Base-by-base conservation (phyloP, 352 stramenopile genomes). In the Pythium brachiatum region DNA sequence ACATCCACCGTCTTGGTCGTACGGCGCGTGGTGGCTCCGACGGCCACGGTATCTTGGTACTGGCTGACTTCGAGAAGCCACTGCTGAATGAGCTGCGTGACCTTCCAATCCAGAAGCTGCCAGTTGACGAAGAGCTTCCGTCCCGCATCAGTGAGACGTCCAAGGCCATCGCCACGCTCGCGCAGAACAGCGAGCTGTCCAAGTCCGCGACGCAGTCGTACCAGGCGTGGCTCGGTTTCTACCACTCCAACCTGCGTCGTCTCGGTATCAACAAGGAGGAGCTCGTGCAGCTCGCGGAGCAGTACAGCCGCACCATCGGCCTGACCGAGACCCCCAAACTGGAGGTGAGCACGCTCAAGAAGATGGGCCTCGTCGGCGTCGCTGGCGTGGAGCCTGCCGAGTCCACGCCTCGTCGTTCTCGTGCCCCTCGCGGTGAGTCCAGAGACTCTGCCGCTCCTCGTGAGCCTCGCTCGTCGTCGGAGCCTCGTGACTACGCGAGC, bases 1-100 rank as follows among this genome's bases (percentile, higher is more conserved):
- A 98, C 79, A 96, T 98, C 54, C 96, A 99, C 75, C 86, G 96
- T 13, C 71, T 99, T 2, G 96, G 96, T 31, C 89, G 96, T 64
- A 99, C 96, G 6, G 96, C 86, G 2, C 85, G 91, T 60, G 90
- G 86, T 29, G 90, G 91, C 26, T 96, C 94, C 70, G 73, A 79
- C 41, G 92, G 90, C 20, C 76, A 85, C 29, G 89, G 89, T 51
- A 64, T 96, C 27, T 66, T 97, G 29, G 64, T 97, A 38, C 74
- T 98, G 26, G 70, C 76, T 6, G 78, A 94, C 53, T 97, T 97
- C 62, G 93, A 98, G 72, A 75, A 64, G 25, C 66, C 65, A 50
- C 68, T 95, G 44, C 62, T 93, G 23, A 76, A 90, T 29, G 75
- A 92, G 43, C 72, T 97, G 43, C 60, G 60, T 5, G 82, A 83